Evolutionary conservation across 257 asterid species (phyloP).

Genomic region (Solanum ossicruentum): DNA sequence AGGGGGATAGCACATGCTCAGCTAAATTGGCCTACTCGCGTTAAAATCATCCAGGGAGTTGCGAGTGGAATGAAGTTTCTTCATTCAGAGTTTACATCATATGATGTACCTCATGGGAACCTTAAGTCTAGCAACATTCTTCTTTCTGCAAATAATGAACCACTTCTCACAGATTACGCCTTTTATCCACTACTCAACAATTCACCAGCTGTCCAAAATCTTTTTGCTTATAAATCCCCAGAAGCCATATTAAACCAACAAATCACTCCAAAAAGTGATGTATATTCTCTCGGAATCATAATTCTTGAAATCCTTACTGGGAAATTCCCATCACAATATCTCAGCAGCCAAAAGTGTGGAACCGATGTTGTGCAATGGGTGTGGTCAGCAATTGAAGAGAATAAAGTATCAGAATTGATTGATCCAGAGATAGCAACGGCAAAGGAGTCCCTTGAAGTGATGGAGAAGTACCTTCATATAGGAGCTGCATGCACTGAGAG

Average conservation of each 20-base stretch:
- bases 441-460: conserved; percentile 15
- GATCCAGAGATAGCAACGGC: conserved; percentile 55
- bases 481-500: conserved; percentile 58
- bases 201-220: conserved; percentile 36
- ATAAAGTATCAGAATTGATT: conserved; percentile 34
- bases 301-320: conserved; percentile 67
- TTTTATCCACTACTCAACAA: conserved; percentile 43
- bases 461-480: conserved; percentile 44
- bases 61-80: conserved; percentile 76
- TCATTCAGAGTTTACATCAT: conserved; percentile 48
- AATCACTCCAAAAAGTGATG: conserved; percentile 69
- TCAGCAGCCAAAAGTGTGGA: conserved; percentile 69
- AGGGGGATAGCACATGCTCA: conserved; percentile 50
- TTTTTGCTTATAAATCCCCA: conserved; percentile 52
- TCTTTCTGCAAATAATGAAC: conserved; percentile 37
- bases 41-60: conserved; percentile 67
- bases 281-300: conserved; percentile 65
- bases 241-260: conserved; percentile 48
- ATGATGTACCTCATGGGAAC: conserved; percentile 79
- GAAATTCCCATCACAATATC: conserved; percentile 75
- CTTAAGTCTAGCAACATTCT: conserved; percentile 90
- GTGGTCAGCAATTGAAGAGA: conserved; percentile 28
- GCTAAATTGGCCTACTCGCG: conserved; percentile 51
- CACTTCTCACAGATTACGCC: conserved; percentile 74
- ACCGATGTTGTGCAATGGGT: conserved; percentile 71